Conservation (phyloP, 108 stramenopile species). For the Conticribra weissflogii region DNA sequence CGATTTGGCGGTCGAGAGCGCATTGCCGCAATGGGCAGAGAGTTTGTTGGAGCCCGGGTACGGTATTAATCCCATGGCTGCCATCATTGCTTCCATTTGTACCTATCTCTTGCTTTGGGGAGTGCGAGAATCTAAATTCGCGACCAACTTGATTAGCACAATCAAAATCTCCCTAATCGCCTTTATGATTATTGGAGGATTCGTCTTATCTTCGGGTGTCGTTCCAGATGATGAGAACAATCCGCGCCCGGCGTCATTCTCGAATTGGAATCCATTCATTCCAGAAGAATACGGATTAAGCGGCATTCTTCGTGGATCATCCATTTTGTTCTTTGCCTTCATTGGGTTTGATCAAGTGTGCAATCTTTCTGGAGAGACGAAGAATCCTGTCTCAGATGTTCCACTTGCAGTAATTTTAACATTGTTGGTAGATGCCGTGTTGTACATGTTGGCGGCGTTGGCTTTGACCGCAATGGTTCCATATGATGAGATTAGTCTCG, state of each 20-base stretch:
- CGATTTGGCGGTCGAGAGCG: not conserved
- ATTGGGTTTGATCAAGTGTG: constrained; percentile 91
- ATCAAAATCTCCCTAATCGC: constrained; percentile 64
- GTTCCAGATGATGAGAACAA: constrained; percentile 12
- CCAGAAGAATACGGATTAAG: constrained; percentile 44
- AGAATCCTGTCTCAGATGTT: constrained; percentile 72
- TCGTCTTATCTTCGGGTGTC: constrained; percentile 38
- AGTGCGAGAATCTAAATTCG: constrained; percentile 70
- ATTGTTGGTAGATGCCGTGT: constrained; percentile 59
- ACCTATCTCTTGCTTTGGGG: constrained; percentile 64
- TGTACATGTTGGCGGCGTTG: constrained; percentile 76
- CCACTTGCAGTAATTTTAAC: constrained; percentile 82
- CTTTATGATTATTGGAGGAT: constrained; percentile 85
- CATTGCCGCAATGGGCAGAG: not conserved
- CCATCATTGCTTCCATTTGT: constrained; percentile 53
- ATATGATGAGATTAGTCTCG: constrained; percentile 57
- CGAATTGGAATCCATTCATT: constrained; percentile 41
- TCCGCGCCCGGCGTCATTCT: constrained; percentile 35
- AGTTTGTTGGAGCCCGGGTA: constrained; percentile 27
- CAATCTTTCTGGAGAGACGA: constrained; percentile 78
- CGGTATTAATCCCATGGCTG: constrained; percentile 67
- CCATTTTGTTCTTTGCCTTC: constrained; percentile 83
- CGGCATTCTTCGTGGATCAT: constrained; percentile 48
- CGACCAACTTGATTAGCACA: constrained; percentile 77
- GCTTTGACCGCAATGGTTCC: constrained; percentile 78